Conservation (phyloP, 768 basidiomycete genomes). For the Podaxis sp. region DNA sequence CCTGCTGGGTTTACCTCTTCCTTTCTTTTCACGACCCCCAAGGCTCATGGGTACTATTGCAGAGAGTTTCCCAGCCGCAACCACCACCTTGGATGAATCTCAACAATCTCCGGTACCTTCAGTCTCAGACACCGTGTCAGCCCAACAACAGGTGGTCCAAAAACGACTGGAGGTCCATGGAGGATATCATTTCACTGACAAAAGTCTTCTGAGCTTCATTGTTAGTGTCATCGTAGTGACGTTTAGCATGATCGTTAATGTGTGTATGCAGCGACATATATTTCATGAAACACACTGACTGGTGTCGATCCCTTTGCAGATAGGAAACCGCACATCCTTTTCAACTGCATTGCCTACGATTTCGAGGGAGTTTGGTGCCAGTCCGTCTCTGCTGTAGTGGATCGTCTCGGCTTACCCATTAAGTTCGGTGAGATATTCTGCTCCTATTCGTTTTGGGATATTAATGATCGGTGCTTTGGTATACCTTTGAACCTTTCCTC, state of each 20-base stretch:
- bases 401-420: constrained; percentile 60
- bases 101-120: background rate
- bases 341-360: constrained; percentile 51
- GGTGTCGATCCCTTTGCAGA: constrained; percentile 20
- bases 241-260: constrained; percentile 34
- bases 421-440: constrained; percentile 42
- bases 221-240: constrained; percentile 31
- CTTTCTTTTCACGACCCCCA: background rate
- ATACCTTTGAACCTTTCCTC: background rate
- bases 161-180: background rate
- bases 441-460: background rate
- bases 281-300: background rate
- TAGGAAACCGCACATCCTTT: constrained; percentile 40
- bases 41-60: too few species aligned
- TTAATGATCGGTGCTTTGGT: background rate
- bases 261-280: constrained; percentile 11
- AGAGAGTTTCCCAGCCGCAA: background rate
- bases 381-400: constrained; percentile 59
- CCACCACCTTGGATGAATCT: background rate
- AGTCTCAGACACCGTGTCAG: background rate
- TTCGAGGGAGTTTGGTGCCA: constrained; percentile 42
- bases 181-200: background rate
- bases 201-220: constrained; percentile 8
- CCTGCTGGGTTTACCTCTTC: background rate
- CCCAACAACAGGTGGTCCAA: too few species aligned